Conservation (phyloP, 176 grass and related monocot species). For the Musa acuminata region DNA sequence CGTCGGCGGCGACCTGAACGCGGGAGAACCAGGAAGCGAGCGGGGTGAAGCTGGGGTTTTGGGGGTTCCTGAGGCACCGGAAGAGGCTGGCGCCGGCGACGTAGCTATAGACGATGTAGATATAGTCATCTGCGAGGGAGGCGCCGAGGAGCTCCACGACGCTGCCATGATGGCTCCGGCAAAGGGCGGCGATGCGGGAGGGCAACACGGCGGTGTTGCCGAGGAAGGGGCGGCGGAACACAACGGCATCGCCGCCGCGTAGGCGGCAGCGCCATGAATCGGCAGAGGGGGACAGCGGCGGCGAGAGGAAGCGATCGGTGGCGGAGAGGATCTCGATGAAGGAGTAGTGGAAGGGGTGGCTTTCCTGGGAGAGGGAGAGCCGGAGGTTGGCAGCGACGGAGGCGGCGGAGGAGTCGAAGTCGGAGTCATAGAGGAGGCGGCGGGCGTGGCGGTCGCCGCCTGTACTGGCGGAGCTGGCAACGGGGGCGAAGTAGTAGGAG, state of each 20-base stretch:
- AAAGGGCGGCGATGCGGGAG: background rate
- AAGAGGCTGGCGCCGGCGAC: background rate
- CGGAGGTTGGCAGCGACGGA: background rate
- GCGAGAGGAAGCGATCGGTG: background rate
- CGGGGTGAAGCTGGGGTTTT: conserved; percentile 1
- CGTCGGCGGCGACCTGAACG: conserved; percentile 3
- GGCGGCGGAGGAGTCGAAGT: background rate
- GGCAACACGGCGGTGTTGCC: background rate
- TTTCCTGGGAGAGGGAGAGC: background rate
- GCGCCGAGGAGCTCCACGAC: conserved; percentile 2
- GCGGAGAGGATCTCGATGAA: conserved; percentile 3
- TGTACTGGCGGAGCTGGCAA: background rate
- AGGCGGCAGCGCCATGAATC: background rate
- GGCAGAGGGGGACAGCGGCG: background rate
- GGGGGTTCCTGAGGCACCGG: conserved; percentile 4
- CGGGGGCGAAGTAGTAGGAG: background rate
- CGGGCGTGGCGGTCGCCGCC: too few species aligned
- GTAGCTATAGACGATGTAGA: conserved; percentile 4
- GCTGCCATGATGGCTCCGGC: background rate
- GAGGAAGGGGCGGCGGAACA: background rate
- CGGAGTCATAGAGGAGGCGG: background rate
- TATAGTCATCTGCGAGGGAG: background rate
- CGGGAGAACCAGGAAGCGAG: conserved; percentile 6
- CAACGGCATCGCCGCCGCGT: background rate
- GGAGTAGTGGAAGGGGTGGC: background rate